Conservation (phyloP, 116 monocot species). For the Iris pallida region DNA sequence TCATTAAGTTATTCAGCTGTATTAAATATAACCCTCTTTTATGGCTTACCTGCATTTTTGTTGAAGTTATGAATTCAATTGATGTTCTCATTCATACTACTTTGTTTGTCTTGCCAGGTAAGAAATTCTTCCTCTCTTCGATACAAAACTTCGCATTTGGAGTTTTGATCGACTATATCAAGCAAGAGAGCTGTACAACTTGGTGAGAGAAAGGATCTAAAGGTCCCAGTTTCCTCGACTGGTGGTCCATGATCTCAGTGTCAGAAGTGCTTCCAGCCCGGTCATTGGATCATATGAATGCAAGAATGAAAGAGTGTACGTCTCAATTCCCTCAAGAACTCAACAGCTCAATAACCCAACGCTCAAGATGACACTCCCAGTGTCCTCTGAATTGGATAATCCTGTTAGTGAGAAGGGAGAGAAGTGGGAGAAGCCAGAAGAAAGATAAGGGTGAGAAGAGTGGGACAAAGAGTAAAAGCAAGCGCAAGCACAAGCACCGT, state of each 20-base stretch:
- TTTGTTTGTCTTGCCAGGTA: too few relatives aligned
- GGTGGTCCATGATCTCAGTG: slow-evolving; percentile 44
- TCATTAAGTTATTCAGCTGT: too few relatives aligned
- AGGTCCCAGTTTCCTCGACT: slow-evolving; percentile 34
- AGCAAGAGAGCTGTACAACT: slow-evolving; percentile 72
- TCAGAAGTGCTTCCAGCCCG: slow-evolving; percentile 86
- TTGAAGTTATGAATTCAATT: too few relatives aligned
- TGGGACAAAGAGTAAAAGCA: slow-evolving; percentile 61
- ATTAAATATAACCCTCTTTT: too few relatives aligned
- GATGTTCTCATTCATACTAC: too few relatives aligned
- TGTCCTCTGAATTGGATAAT: slow-evolving; percentile 63
- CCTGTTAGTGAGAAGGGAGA: slow-evolving; percentile 40
- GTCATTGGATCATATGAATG: slow-evolving; percentile 98
- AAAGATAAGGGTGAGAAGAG: slow-evolving; percentile 28
- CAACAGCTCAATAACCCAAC: slow-evolving; percentile 87
- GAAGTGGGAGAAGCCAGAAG: slow-evolving; percentile 12
- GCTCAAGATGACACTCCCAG: slow-evolving; percentile 42
- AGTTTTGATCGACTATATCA: slow-evolving; percentile 46
- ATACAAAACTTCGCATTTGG: too few relatives aligned
- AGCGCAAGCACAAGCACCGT: slow-evolving; percentile 80
- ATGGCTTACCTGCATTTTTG: too few relatives aligned
- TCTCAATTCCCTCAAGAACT: slow-evolving; percentile 78
- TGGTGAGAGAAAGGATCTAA: slow-evolving; percentile 80
- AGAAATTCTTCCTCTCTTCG: too few relatives aligned
- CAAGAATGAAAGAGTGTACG: slow-evolving; percentile 94